Evolutionary conservation across 129 eudicot species (phyloP).

Genomic region (Flaveria robusta): DNA sequence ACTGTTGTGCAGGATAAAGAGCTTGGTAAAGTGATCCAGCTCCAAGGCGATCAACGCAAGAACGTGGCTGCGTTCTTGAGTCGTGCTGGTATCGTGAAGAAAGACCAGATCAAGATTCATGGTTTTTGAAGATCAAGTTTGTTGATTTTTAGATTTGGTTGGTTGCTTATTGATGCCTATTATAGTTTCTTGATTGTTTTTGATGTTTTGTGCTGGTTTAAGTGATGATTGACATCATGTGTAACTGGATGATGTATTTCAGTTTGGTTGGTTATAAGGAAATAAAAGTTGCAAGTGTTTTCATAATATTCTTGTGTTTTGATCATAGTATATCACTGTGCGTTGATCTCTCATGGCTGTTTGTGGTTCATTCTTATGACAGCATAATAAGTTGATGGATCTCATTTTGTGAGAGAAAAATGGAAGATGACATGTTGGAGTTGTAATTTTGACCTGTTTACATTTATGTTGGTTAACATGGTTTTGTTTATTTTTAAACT

Average conservation of each 20-base stretch:
- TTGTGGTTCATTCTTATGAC: background rate
- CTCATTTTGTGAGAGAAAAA: background rate
- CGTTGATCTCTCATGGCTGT: background rate
- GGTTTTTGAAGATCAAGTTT: conserved; percentile 54
- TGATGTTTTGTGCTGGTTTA: background rate
- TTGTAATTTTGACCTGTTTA: no score
- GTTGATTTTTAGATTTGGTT: background rate
- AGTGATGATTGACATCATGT: conserved; percentile 15
- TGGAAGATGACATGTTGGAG: no score
- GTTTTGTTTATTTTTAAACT: no score
- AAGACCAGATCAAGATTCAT: conserved; percentile 90
- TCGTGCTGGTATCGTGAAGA: conserved; percentile 67
- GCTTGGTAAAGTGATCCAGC: conserved; percentile 86
- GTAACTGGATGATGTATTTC: conserved; percentile 21
- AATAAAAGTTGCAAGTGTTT: conserved; percentile 19
- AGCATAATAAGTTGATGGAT: background rate
- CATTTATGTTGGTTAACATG: no score
- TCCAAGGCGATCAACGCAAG: conserved; percentile 96
- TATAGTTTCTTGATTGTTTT: conserved; percentile 19
- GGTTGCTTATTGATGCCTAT: conserved; percentile 22
- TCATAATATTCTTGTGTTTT: background rate
- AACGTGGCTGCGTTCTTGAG: conserved; percentile 72
- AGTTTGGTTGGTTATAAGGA: conserved; percentile 20
- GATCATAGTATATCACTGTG: background rate
- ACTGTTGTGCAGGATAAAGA: conserved; percentile 81